A percentile compares a stretch with the other conserved stretches of the same genome.
Conservation (phyloP, 2,329 filamentous ascomycete species). For the Pestalotiopsis sp. region DNA sequence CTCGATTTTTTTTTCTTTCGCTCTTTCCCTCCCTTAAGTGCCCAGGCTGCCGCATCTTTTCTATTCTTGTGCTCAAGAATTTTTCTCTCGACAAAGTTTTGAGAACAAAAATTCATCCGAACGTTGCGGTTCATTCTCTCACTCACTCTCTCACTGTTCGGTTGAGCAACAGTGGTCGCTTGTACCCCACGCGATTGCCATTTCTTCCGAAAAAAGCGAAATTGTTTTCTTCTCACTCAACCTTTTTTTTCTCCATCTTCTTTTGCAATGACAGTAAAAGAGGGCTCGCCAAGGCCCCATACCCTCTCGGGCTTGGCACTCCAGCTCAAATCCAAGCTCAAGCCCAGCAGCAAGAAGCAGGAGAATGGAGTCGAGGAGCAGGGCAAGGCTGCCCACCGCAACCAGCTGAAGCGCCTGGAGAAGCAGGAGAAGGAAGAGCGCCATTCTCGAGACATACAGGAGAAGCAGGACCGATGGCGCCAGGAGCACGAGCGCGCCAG, state of each 20-base stretch:
- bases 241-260: neutral
- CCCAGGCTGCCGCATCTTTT: neutral
- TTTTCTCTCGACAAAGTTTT: neutral
- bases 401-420: conserved; percentile 27
- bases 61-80: neutral
- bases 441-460: conserved; percentile 28
- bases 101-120: too few species aligned
- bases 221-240: neutral
- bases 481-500: conserved; percentile 29
- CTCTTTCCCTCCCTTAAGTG: neutral
- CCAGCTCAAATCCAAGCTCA: conserved; percentile 5
- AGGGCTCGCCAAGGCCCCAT: conserved; percentile 3
- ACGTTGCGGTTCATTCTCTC: too few species aligned
- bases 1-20: neutral
- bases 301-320: conserved; percentile 9
- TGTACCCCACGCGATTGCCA: too few species aligned
- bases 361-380: conserved; percentile 10
- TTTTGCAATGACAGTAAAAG: conserved; percentile 3
- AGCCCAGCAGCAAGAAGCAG: neutral
- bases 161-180: too few species aligned
- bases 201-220: too few species aligned
- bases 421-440: conserved; percentile 33
- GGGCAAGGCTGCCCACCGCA: conserved; percentile 26
- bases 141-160: too few species aligned
- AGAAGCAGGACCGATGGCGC: conserved; percentile 25